phyloP scores from a whole-genome alignment of 352 stramenopile species.

The Phytopythium vexans region DNA sequence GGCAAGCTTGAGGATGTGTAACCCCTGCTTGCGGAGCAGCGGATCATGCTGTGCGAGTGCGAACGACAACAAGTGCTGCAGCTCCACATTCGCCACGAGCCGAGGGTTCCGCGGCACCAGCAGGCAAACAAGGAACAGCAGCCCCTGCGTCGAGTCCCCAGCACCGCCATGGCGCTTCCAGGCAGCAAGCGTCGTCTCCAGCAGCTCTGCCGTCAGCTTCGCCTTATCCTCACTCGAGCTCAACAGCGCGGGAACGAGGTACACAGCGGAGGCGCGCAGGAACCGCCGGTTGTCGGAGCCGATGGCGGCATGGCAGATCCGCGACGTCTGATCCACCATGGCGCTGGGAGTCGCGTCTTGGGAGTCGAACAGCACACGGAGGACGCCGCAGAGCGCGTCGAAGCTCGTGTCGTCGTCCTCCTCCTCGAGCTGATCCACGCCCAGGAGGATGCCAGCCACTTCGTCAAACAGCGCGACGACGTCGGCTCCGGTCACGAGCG shows the following conservation, averaged over 20 bases:
- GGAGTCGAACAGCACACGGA: conserved; percentile 35
- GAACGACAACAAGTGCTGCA: conserved; percentile 54
- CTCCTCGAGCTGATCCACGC: conserved; percentile 3
- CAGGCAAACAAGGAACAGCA: conserved; percentile 63
- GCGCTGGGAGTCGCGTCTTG: conserved; percentile 3
- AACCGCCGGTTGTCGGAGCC: conserved; percentile 43
- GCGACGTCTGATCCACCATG: conserved; percentile 14
- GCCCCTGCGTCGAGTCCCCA: conserved; percentile 20
- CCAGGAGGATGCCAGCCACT: conserved; percentile 5
- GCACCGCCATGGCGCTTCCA: conserved; percentile 12
- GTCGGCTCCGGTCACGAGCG: conserved; percentile 14
- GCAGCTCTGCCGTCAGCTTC: conserved; percentile 10
- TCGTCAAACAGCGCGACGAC: conserved; percentile 5
- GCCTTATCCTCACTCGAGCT: background rate
- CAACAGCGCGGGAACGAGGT: conserved; percentile 47
- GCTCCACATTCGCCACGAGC: conserved; percentile 25
- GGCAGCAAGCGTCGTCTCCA: conserved; percentile 16
- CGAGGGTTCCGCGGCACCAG: conserved; percentile 44
- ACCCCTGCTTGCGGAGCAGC: conserved; percentile 62
- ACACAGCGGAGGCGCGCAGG: conserved; percentile 35
- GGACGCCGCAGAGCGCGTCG: conserved; percentile 40
- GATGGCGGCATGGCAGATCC: conserved; percentile 40
- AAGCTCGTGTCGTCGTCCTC: conserved; percentile 21
- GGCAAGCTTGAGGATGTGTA: conserved; percentile 63
- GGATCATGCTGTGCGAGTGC: conserved; percentile 49